A percentile compares a stretch with the other conserved stretches of the same genome.
Conservation (phyloP, 805 yeast genomes). For the Metschnikowia aberdeeniae region DNA sequence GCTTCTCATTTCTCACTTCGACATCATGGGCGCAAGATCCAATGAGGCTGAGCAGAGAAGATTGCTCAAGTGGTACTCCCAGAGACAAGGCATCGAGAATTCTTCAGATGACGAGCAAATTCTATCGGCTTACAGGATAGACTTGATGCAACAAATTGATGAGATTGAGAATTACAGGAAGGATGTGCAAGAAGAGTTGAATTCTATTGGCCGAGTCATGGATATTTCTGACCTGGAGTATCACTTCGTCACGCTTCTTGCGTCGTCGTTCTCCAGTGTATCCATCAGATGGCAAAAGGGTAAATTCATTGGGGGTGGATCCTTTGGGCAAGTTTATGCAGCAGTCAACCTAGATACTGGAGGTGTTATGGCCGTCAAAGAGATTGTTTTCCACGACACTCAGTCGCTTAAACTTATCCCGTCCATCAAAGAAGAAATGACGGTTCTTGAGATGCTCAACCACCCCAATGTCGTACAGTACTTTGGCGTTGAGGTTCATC, state of each 20-base stretch:
- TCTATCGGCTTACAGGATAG: conserved; percentile 53
- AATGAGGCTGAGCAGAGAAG: conserved; percentile 59
- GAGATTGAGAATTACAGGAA: conserved; percentile 58
- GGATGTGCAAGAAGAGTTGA: conserved; percentile 37
- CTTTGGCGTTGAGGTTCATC: conserved; percentile 94
- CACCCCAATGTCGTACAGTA: conserved; percentile 97
- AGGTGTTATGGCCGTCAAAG: conserved; percentile 95
- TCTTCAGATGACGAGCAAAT: conserved; percentile 38
- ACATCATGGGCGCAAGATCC: conserved; percentile 96
- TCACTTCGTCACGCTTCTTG: conserved; percentile 78
- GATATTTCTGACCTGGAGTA: conserved; percentile 86
- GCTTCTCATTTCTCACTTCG: conserved; percentile 88
- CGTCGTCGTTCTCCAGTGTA: conserved; percentile 83
- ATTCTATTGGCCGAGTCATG: conserved; percentile 76
- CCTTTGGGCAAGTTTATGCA: conserved; percentile 91
- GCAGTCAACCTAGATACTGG: conserved; percentile 93
- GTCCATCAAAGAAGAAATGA: conserved; percentile 92
- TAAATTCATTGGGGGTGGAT: conserved; percentile 87
- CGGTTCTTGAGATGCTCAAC: conserved; percentile 87
- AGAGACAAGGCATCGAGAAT: conserved; percentile 49
- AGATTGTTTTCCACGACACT: conserved; percentile 83
- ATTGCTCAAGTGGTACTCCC: conserved; percentile 50
- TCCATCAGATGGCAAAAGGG: conserved; percentile 98
- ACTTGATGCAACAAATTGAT: conserved; percentile 61
- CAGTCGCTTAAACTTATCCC: conserved; percentile 82